Base-by-base conservation (phyloP, 768 basidiomycete genomes). In the Flagelloscypha sp. region DNA sequence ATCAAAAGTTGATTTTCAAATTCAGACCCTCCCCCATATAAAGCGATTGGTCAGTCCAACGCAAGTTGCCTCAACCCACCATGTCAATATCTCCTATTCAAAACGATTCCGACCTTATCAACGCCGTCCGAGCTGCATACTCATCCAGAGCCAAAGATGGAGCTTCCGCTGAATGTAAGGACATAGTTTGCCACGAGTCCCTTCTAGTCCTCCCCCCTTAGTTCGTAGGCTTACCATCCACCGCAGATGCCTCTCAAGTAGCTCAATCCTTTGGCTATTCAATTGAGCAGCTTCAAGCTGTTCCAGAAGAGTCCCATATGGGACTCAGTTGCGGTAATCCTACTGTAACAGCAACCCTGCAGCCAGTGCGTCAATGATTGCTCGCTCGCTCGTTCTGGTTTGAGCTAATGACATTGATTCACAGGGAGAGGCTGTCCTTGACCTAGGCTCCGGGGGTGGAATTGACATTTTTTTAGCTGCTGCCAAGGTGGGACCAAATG, bases 301-400 rank as follows among this genome's bases (percentile, higher is more conserved):
- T 74, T 21, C 68, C 74, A 8, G 50, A 45, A 3, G 58, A 60
- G 7, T 53, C 74, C 1, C 54, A 73, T 36, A 54, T 75, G 50
- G 74, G 74, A 11, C 46, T 74, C 13, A 60, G 69, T 29, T 77
- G 75, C 45, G 75, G 74, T 16, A 75, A 69, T 44, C 74, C 74
- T 1, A 56, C 69, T 2, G 63, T 57, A 6, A 43, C 53, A 6
- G 74, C 74, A 0, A 60, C 50, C 24, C 52, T 77, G 34, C 68
- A 63, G 48, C 53, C 65, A 46, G 75, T 70, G 34, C 0, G 49
- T 30, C n/a, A 5, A n/a, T n/a, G n/a, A n/a, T n/a, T n/a, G n/a
- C n/a, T n/a, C n/a, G n/a, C n/a, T n/a, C n/a, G n/a, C n/a, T n/a
- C n/a, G n/a, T 25, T 17, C 31, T n/a, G 11, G 20, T 13, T 15